phyloP scores from a whole-genome alignment of 176 grass and related monocot species.

The Ensete ventricosum region DNA sequence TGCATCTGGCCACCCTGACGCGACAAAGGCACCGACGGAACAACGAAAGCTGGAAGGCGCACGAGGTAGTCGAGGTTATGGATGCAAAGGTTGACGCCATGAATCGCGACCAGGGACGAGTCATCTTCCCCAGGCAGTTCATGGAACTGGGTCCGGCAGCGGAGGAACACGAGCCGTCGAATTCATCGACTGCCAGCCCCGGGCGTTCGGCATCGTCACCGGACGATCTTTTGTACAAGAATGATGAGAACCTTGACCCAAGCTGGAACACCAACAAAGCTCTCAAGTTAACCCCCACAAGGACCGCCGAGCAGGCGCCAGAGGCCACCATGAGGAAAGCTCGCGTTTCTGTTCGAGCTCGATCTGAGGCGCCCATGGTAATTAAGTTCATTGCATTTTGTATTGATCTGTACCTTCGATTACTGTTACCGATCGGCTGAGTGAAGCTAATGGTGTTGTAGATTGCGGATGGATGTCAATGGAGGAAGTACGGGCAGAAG shows the following conservation, averaged over 20 bases:
- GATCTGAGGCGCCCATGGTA: constrained; percentile 90
- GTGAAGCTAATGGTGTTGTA: constrained; percentile 2
- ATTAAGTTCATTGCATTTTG: neutral
- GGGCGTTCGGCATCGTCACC: constrained; percentile 30
- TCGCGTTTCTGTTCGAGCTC: constrained; percentile 81
- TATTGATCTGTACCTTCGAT: too few species aligned
- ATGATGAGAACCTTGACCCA: constrained; percentile 28
- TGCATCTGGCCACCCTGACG: constrained; percentile 55
- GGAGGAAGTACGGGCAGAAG: constrained; percentile 98
- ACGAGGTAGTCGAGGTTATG: constrained; percentile 15
- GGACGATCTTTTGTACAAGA: constrained; percentile 24
- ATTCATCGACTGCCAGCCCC: constrained; percentile 77
- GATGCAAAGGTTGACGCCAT: neutral
- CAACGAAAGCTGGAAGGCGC: constrained; percentile 5
- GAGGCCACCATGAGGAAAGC: constrained; percentile 86
- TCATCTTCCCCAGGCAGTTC: constrained; percentile 45
- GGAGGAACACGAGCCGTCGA: constrained; percentile 33
- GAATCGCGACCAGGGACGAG: neutral
- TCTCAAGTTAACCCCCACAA: neutral
- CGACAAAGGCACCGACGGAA: constrained; percentile 33
- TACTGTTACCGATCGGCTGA: too few species aligned
- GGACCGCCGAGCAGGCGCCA: constrained; percentile 36
- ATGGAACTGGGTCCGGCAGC: constrained; percentile 33
- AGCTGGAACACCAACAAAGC: neutral
- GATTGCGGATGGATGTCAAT: constrained; percentile 93